These are phyloP conservation scores for Fusarium sp. DNA, from an alignment of 2,329 filamentous ascomycete species.

Conservation along the genomic window DNA sequence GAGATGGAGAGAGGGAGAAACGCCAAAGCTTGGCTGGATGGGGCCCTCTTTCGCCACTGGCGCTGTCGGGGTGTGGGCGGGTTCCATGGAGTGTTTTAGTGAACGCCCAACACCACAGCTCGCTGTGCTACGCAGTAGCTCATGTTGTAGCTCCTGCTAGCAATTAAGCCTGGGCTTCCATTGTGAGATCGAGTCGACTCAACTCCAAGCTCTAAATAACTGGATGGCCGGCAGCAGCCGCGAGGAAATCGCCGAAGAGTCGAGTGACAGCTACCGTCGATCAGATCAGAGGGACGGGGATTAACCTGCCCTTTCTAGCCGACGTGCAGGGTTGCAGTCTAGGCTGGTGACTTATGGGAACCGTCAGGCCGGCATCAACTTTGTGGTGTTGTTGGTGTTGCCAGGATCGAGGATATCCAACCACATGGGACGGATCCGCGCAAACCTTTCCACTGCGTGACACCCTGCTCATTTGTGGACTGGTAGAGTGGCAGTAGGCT, in stretches of 20 bases:
- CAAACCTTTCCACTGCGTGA: background rate
- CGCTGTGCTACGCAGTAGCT: background rate
- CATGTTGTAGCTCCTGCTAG: background rate
- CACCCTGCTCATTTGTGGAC: background rate
- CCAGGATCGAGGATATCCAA: conserved; percentile 30
- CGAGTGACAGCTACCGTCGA: conserved; percentile 5
- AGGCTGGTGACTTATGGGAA: background rate
- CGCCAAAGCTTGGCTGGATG: conserved; percentile 16
- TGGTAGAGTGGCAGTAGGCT: conserved; percentile 7
- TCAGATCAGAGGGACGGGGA: conserved; percentile 19
- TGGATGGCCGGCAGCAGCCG: background rate
- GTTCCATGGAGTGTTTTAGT: conserved; percentile 2
- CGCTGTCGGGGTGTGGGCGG: background rate
- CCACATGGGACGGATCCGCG: conserved; percentile 25
- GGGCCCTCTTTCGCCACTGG: conserved; percentile 27
- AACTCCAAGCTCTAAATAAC: background rate
- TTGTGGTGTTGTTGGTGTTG: conserved; percentile 14
- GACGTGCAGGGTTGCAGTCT: background rate
- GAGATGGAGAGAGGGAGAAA: conserved; percentile 20
- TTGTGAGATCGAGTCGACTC: background rate
- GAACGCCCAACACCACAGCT: background rate
- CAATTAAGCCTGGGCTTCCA: background rate
- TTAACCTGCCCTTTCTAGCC: conserved; percentile 3
- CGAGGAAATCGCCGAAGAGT: background rate
- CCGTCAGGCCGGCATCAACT: background rate